Evolutionary conservation across 371 early-diverging fungal species (phyloP).

Genomic region (Apophysomyces ossiformis): DNA sequence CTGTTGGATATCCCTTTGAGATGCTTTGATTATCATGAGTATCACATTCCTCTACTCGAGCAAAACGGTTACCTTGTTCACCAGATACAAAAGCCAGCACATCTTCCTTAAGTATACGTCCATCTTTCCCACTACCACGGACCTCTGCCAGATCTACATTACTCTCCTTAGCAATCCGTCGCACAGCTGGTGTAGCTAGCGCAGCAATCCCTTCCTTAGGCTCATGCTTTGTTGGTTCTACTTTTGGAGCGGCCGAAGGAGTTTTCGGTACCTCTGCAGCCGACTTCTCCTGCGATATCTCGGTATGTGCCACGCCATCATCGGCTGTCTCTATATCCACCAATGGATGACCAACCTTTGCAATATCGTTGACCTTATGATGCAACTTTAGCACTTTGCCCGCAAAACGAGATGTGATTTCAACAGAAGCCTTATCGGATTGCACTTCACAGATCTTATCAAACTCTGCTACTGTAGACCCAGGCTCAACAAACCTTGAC

Average conservation of each 20-base stretch:
- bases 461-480: conserved; percentile 84
- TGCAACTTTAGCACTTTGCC: conserved; percentile 77
- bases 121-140: conserved; percentile 85
- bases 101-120: conserved; percentile 92
- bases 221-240: conserved; percentile 27
- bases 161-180: conserved; percentile 85
- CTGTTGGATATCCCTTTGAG: not conserved
- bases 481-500: conserved; percentile 82
- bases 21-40: not conserved
- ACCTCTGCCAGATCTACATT: conserved; percentile 76
- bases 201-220: conserved; percentile 12
- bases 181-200: conserved; percentile 92
- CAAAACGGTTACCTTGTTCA: conserved; percentile 14
- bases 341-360: conserved; percentile 83
- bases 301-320: conserved; percentile 23
- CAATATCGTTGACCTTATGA: conserved; percentile 83
- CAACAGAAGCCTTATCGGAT: conserved; percentile 95
- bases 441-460: conserved; percentile 93
- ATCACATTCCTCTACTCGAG: not conserved
- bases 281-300: conserved; percentile 2
- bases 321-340: conserved; percentile 84
- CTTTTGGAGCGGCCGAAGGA: not conserved
- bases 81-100: conserved; percentile 63
- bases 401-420: conserved; percentile 90
- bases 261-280: not conserved